phyloP scores from a whole-genome alignment of 495 filamentous ascomycete genomes.

The Penicillium riverlandense region DNA sequence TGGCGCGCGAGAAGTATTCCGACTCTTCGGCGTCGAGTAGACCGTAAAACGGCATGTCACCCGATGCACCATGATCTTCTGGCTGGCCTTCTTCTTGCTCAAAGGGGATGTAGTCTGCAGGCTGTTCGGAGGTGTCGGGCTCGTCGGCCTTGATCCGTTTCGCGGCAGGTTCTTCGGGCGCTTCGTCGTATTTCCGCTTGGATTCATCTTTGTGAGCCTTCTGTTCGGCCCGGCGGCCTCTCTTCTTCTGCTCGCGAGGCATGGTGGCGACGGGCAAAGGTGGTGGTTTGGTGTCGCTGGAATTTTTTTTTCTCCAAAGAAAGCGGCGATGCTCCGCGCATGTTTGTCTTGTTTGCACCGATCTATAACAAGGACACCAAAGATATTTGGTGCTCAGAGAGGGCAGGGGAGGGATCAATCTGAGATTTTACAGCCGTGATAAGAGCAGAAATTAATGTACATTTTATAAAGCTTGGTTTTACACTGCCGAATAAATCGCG shows the following conservation, averaged over 20 bases:
- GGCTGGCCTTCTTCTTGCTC: conserved; percentile 13
- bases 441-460: conserved; percentile 1
- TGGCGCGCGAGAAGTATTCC: conserved; percentile 86
- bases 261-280: conserved; percentile 17
- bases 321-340: conserved; percentile 36
- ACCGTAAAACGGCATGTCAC: conserved; percentile 70
- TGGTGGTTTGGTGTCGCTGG: conserved; percentile 4
- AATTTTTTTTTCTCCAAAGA: conserved; percentile 36
- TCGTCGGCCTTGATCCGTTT: conserved; percentile 33
- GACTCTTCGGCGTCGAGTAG: conserved; percentile 84
- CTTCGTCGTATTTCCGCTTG: conserved; percentile 38
- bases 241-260: conserved; percentile 57
- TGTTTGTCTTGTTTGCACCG: conserved; percentile 25
- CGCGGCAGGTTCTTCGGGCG: conserved; percentile 25
- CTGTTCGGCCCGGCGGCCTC: conserved; percentile 58
- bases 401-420: too few species aligned
- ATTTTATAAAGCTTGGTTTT: conserved; percentile 5
- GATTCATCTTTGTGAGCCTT: conserved; percentile 36
- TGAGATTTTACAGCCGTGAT: background rate
- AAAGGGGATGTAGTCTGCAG: conserved; percentile 32
- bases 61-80: conserved; percentile 4
- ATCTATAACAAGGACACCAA: background rate
- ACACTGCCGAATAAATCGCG: conserved; percentile 60
- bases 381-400: background rate
- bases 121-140: conserved; percentile 7